Conservation (phyloP, 306 rosid genomes). For the Vachellia collinsii region DNA sequence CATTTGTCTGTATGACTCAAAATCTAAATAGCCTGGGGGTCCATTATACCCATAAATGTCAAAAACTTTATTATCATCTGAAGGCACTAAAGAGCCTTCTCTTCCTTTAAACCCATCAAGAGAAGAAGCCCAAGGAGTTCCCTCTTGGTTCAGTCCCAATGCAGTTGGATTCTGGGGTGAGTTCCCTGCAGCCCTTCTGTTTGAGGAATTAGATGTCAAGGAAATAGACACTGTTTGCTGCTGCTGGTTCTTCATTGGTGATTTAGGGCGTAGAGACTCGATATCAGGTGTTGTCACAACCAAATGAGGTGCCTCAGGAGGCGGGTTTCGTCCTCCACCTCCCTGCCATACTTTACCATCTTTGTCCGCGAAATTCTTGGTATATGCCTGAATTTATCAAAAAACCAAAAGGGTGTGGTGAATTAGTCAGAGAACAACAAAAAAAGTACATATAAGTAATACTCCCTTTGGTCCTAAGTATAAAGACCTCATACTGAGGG, state of each 20-base stretch:
- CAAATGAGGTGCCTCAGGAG: constrained; percentile 96
- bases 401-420: constrained; percentile 31
- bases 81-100: constrained; percentile 62
- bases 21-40: constrained; percentile 60
- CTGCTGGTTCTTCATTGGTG: constrained; percentile 99
- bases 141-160: constrained; percentile 58
- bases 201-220: constrained; percentile 59
- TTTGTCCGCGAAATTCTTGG: constrained; percentile 80
- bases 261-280: constrained; percentile 92
- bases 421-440: constrained; percentile 35
- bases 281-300: constrained; percentile 93
- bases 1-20: constrained; percentile 81
- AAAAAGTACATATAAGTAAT: not conserved
- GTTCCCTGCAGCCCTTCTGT: constrained; percentile 81
- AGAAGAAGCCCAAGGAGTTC: constrained; percentile 76
- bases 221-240: constrained; percentile 70
- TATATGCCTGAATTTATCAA: constrained; percentile 65
- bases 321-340: constrained; percentile 98
- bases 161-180: constrained; percentile 65
- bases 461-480: too few species aligned
- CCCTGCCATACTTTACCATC: constrained; percentile 99
- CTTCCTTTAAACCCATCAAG: constrained; percentile 83
- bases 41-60: constrained; percentile 76
- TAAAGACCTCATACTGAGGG: too few species aligned
- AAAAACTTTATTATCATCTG: constrained; percentile 73